Base-by-base conservation (phyloP, 2,329 filamentous ascomycete genomes). In the Ascochyta koolunga region DNA sequence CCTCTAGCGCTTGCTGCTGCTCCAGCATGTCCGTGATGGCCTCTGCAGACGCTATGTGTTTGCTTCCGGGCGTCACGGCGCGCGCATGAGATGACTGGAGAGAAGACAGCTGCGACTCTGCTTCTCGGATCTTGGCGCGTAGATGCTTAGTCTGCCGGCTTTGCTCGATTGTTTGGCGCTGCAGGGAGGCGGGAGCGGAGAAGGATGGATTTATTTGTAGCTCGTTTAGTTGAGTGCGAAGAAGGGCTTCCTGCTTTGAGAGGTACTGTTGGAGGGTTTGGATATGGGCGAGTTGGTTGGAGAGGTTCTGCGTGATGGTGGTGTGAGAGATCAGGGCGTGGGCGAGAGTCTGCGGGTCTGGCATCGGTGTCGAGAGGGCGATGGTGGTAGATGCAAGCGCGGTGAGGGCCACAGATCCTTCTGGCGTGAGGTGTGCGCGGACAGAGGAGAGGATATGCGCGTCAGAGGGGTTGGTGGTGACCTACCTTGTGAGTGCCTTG, bases 91-190 rank as follows among this genome's bases (percentile, higher is more conserved):
- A 54, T 8, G 53, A 52, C 22, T 71, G 65, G 25, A 52, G 78
- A 68, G 60, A 84, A 76, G 54, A 62, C 11, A 76, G 62, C 37
- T 65, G 68, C 32, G 73, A 70, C 40, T 74, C 70, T 45, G 90
- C 84, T 66, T 95, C 90, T 15, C 84, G 84, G 1, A 93, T 78
- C 62, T 88, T 88, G 2, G 85, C 77, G 13, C 81, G 77, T 32
- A 90, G 78, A n/a, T 83, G 76, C 69, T 91, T 91, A 42, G 88
- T 84, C 50, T 82, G 86, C 49, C 89, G 86, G 60, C 87, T 86
- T 75, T 89, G 84, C 44, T 95, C 88, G 4, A 87, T 80, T n/a
- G 91, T 93, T 60, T 88, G 83, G 60, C 86, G 85, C 10, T 85
- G 83, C 3, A 93, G 76, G 0, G 83, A 67, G 0, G 85, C 75